These are phyloP conservation scores for Bipolaris gigantea DNA, from an alignment of 2,329 filamentous ascomycete genomes.

Conservation along the genomic window DNA sequence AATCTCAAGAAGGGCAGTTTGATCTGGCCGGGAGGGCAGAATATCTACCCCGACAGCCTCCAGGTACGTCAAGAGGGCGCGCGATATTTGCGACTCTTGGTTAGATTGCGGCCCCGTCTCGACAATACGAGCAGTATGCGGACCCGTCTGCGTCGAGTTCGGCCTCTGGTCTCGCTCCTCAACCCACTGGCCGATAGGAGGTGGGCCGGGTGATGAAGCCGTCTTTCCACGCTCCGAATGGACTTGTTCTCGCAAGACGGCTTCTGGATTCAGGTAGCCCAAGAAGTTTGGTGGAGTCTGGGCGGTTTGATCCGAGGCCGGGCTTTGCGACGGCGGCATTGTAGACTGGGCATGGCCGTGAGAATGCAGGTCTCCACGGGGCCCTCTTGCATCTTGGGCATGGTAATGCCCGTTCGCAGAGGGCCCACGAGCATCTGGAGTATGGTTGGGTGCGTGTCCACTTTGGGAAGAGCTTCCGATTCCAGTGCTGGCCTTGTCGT, in stretches of 20 bases:
- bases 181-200: constrained; percentile 43
- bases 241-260: constrained; percentile 50
- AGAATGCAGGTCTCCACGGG: constrained; percentile 25
- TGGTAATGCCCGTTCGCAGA: constrained; percentile 25
- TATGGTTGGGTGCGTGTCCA: constrained; percentile 37
- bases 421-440: constrained; percentile 34
- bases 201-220: constrained; percentile 33
- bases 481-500: constrained; percentile 19
- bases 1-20: constrained; percentile 47
- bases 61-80: constrained; percentile 42
- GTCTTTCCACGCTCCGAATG: constrained; percentile 38
- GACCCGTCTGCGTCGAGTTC: constrained; percentile 26
- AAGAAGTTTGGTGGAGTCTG: constrained; percentile 48
- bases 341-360: constrained; percentile 32
- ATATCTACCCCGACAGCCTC: constrained; percentile 43
- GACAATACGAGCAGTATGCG: constrained; percentile 28
- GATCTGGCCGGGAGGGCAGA: constrained; percentile 41
- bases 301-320: constrained; percentile 33
- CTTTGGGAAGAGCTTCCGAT: constrained; percentile 45
- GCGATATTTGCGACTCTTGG: constrained; percentile 37
- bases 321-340: constrained; percentile 40
- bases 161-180: constrained; percentile 35
- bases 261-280: constrained; percentile 52
- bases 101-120: constrained; percentile 38
- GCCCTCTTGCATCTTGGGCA: constrained; percentile 30